phyloP scores from a whole-genome alignment of 176 grass and related monocot species.

The Cenchrus fungigraminus region DNA sequence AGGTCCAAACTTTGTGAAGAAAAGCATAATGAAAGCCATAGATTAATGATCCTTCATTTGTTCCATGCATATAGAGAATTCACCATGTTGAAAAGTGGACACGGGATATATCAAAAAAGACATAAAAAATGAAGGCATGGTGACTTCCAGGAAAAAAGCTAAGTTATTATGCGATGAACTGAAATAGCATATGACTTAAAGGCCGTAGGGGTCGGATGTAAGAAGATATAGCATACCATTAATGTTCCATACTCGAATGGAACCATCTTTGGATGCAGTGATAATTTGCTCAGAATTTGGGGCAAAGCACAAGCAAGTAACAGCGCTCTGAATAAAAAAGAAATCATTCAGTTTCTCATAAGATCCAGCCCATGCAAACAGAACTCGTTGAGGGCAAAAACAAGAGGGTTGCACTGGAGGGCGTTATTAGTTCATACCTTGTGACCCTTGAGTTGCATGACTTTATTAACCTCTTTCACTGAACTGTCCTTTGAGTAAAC shows the following conservation, averaged over 20 bases:
- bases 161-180: slow-evolving; percentile 27
- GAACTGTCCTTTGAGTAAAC: slow-evolving; percentile 92
- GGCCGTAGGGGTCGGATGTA: neutral
- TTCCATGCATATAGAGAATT: neutral
- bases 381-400: neutral
- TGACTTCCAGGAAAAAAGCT: neutral
- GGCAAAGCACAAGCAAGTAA: slow-evolving; percentile 81
- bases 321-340: slow-evolving; percentile 68
- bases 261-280: slow-evolving; percentile 93
- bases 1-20: neutral
- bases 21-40: neutral
- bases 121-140: neutral
- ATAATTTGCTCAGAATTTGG: slow-evolving; percentile 86
- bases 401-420: neutral
- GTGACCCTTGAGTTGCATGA: slow-evolving; percentile 98
- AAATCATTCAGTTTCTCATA: slow-evolving; percentile 20
- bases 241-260: slow-evolving; percentile 92
- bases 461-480: slow-evolving; percentile 87
- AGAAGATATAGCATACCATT: slow-evolving; percentile 65
- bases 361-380: neutral
- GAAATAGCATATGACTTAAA: neutral
- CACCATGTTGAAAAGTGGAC: neutral
- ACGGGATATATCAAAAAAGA: neutral
- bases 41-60: slow-evolving; percentile 10
- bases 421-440: slow-evolving; percentile 52